These are phyloP conservation scores for Neofusicoccum ribis DNA, from an alignment of 2,329 filamentous ascomycete genomes.

Conservation along the genomic window DNA sequence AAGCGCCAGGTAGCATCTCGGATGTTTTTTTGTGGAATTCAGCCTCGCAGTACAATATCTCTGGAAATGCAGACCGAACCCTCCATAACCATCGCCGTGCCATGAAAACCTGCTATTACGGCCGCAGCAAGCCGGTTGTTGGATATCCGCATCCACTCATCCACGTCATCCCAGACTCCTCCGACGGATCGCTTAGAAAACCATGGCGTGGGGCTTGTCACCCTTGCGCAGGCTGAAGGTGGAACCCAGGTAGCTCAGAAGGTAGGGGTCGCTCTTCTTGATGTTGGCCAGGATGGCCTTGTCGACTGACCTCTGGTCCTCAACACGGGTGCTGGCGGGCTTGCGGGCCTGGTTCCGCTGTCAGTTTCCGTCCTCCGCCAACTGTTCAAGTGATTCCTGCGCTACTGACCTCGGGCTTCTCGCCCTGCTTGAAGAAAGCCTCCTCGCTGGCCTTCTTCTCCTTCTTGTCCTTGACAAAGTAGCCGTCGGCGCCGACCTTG, in stretches of 20 bases:
- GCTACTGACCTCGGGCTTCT: constrained; percentile 86
- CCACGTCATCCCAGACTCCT: constrained; percentile 18
- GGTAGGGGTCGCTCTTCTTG: constrained; percentile 91
- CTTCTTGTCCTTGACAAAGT: constrained; percentile 95
- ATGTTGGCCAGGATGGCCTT: constrained; percentile 92
- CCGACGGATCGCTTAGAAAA: constrained; percentile 67
- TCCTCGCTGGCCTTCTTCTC: constrained; percentile 97
- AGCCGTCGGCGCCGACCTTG: constrained; percentile 80
- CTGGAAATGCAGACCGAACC: constrained; percentile 42
- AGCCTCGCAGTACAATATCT: constrained; percentile 42
- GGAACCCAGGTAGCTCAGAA: constrained; percentile 89
- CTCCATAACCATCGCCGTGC: constrained; percentile 37
- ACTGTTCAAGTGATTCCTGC: background rate
- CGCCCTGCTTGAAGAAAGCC: constrained; percentile 98
- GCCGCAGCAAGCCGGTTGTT: constrained; percentile 41
- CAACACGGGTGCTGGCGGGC: constrained; percentile 84
- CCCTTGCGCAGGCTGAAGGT: constrained; percentile 99
- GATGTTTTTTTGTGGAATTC: constrained; percentile 36
- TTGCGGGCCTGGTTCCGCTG: constrained; percentile 78
- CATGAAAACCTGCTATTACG: constrained; percentile 39
- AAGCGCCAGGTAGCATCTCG: constrained; percentile 21
- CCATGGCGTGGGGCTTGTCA: constrained; percentile 99
- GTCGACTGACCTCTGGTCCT: constrained; percentile 98
- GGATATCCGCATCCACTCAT: constrained; percentile 38
- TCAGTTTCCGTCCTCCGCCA: constrained; percentile 24